phyloP scores from a whole-genome alignment of 306 rosid genomes.

The Dalbergia cultrata region DNA sequence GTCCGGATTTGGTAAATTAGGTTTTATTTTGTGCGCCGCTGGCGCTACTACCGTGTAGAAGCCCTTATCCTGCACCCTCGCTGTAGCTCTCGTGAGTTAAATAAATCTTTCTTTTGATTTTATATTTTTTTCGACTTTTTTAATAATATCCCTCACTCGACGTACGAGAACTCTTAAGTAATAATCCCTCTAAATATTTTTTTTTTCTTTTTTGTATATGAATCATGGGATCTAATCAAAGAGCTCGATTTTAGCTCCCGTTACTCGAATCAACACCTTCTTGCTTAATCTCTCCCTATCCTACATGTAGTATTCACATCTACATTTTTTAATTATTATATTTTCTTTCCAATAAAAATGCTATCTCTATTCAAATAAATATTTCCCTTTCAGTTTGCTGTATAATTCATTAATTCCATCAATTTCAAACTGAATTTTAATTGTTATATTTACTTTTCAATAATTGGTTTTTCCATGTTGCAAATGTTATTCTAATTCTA shows the following conservation, averaged over 20 bases:
- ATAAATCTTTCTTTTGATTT: background rate
- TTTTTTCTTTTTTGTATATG: too few relatives aligned
- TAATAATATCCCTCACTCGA: too few relatives aligned
- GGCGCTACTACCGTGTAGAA: constrained; percentile 44
- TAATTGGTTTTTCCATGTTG: background rate
- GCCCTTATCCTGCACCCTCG: constrained; percentile 34
- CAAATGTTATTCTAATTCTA: background rate
- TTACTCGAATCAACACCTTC: too few relatives aligned
- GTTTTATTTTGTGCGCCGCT: constrained; percentile 56
- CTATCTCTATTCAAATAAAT: background rate
- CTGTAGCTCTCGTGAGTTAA: constrained; percentile 42
- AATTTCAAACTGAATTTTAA: background rate
- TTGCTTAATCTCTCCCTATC: background rate
- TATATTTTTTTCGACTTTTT: too few relatives aligned
- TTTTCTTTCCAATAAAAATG: background rate
- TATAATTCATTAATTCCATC: background rate
- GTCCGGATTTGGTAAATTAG: constrained; percentile 75
- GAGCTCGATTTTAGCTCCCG: too few relatives aligned
- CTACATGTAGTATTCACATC: background rate
- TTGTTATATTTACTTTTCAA: background rate
- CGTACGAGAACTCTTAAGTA: too few relatives aligned
- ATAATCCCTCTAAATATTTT: too few relatives aligned
- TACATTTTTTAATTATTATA: background rate
- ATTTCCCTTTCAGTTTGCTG: background rate
- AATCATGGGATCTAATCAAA: too few relatives aligned